Base-by-base conservation (phyloP, 768 basidiomycete genomes). In the Leccinum arenicola region DNA sequence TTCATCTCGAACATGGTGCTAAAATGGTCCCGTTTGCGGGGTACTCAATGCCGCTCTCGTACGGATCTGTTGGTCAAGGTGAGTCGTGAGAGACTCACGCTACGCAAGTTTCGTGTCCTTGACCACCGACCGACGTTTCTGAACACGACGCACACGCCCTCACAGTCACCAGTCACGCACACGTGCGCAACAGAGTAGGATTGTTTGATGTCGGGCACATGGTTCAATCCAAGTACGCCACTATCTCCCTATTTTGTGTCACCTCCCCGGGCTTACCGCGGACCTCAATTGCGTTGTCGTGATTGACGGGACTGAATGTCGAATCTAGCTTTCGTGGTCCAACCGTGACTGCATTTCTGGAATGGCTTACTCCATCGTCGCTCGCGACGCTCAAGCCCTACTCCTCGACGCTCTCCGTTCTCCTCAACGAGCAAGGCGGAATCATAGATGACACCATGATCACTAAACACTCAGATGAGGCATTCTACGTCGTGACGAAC, bases 171-270 rank as follows among this genome's bases (percentile, higher is more conserved):
- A 94, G 92, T 65, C 96, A 99, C 74, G 84, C 88, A 49, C 89
- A 98, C 68, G 91, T 95, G 53, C 86, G 97, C 45, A 83, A 77
- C 12, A 82, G 81, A 36, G 91, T 84, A 1, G 95, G 95, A 1
- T 78, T 99, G 33, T 99, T 99, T 71, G 97, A 99, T 69, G 97
- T 99, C 27, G 93, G 93, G 21, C 97, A 99, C 74, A 99, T 99
- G 96, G 91, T 98, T 15, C 96, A 98, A 72, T 85, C 86, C 35
- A 89, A 85, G 93, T 94, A 66, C 51, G 83, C 58, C 36, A 55
- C 40, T n/a, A n/a, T n/a, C 31, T 55, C 31, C 31, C 3, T 23
- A 21, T 19, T 47, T 45, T 50, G 7, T 40, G n/a, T 48, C 1
- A 25, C 23, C 21, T 23, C 14, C 23, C 23, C 33, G 15, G 31